phyloP scores from a whole-genome alignment of 345 rosid species.

The Eucalyptus marginata region DNA sequence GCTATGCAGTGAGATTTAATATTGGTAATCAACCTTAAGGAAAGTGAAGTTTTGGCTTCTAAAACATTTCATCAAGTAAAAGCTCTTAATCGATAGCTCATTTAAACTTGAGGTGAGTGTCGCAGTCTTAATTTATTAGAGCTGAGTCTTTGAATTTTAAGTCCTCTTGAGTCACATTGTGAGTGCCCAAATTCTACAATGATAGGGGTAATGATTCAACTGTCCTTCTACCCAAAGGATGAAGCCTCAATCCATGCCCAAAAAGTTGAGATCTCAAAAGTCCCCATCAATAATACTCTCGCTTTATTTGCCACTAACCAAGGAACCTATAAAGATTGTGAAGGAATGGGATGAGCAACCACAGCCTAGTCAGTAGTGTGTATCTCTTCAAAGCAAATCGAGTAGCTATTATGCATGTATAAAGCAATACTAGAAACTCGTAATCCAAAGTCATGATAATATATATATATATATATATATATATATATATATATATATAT shows the following conservation, averaged over 20 bases:
- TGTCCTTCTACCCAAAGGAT: accelerated
- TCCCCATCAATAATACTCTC: accelerated
- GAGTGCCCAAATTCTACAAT: too few species aligned
- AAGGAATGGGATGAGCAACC: too few species aligned
- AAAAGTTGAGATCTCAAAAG: too few species aligned
- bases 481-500: too few species aligned
- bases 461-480: too few species aligned
- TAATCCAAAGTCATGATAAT: neutral
- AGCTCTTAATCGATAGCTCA: neutral
- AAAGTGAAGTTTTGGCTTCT: neutral
- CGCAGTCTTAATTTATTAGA: neutral
- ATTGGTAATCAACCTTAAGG: neutral
- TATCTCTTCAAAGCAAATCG: accelerated
- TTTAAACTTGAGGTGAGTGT: neutral
- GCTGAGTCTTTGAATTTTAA: neutral
- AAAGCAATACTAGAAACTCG: too few species aligned
- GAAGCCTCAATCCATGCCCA: too few species aligned
- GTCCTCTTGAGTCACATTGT: neutral
- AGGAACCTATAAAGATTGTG: too few species aligned
- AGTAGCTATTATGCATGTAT: too few species aligned
- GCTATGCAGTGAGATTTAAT: neutral
- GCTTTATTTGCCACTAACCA: too few species aligned
- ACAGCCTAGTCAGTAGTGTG: too few species aligned
- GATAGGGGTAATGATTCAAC: accelerated
- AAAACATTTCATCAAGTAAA: neutral